Evolutionary conservation across 306 rosid genomes (phyloP).

Genomic region (Benincasa hispida): DNA sequence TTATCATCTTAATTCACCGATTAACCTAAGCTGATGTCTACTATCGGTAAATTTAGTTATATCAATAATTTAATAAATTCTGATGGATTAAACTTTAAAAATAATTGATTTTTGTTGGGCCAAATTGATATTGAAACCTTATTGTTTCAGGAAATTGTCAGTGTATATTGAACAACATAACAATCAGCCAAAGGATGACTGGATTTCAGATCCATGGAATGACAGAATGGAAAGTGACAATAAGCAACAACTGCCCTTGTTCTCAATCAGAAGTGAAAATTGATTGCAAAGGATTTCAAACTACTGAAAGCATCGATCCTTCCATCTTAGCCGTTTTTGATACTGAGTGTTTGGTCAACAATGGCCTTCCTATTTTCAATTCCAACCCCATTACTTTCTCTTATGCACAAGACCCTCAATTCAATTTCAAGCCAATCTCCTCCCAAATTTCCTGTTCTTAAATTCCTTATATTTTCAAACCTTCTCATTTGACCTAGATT

Average conservation of each 20-base stretch:
- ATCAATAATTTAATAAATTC: too few species aligned
- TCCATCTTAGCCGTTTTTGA: constrained; percentile 9
- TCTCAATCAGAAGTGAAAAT: constrained; percentile 12
- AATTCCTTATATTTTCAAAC: not conserved
- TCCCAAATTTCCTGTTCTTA: constrained; percentile 19
- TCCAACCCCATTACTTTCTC: not conserved
- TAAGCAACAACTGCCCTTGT: constrained; percentile 17
- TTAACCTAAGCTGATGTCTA: too few species aligned
- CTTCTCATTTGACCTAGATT: too few species aligned
- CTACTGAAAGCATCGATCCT: constrained; percentile 12
- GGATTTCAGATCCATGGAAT: constrained; percentile 15
- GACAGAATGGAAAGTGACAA: constrained; percentile 24
- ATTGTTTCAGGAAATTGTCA: constrained; percentile 12
- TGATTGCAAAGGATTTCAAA: constrained; percentile 20
- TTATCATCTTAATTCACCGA: too few species aligned
- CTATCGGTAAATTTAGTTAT: too few species aligned
- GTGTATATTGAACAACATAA: constrained; percentile 8
- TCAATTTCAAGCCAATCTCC: constrained; percentile 5
- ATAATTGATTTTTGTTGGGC: too few species aligned
- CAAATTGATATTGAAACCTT: not conserved
- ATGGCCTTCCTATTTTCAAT: constrained; percentile 14
- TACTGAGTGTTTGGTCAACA: constrained; percentile 9
- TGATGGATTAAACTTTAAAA: too few species aligned
- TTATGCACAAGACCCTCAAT: constrained; percentile 5
- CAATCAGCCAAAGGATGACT: constrained; percentile 6